Percentiles rank a stretch among this genome's conserved stretches.
Evolutionary conservation across 495 filamentous ascomycete genomes (phyloP).

Genomic region (Penicillium bialowiezense): DNA sequence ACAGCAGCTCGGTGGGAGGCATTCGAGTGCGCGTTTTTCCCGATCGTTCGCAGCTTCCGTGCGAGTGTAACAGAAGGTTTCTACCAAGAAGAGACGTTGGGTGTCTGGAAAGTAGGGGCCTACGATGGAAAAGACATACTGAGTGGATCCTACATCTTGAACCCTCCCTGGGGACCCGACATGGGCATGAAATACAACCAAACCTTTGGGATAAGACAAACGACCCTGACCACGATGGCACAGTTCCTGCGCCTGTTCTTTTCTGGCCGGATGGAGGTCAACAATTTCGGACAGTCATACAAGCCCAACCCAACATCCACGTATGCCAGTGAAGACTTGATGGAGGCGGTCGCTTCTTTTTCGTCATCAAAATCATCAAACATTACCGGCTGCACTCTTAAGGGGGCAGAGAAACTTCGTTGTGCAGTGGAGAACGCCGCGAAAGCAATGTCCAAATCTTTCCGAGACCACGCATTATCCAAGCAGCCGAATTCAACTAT

Average conservation of each 20-base stretch:
- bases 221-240: neutral
- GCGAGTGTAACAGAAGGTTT: neutral
- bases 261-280: neutral
- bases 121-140: too few relatives aligned
- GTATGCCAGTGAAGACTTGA: too few relatives aligned
- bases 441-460: conserved; percentile 12
- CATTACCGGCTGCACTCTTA: neutral
- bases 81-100: conserved; percentile 7
- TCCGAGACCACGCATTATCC: conserved; percentile 6
- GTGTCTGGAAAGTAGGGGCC: neutral
- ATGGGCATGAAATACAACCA: neutral
- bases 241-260: neutral
- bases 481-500: neutral
- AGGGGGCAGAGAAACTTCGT: conserved; percentile 10
- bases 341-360: neutral
- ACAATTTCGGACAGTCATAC: neutral
- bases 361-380: too few relatives aligned
- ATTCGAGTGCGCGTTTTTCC: conserved; percentile 12
- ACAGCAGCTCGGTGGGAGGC: conserved; percentile 1
- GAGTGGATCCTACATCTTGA: neutral
- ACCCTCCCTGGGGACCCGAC: conserved; percentile 1
- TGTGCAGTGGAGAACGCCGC: conserved; percentile 17
- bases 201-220: neutral
- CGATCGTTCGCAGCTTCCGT: conserved; percentile 8
- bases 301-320: too few relatives aligned